phyloP scores from a whole-genome alignment of 352 stramenopile genomes.

The Pythium grandisporangium region DNA sequence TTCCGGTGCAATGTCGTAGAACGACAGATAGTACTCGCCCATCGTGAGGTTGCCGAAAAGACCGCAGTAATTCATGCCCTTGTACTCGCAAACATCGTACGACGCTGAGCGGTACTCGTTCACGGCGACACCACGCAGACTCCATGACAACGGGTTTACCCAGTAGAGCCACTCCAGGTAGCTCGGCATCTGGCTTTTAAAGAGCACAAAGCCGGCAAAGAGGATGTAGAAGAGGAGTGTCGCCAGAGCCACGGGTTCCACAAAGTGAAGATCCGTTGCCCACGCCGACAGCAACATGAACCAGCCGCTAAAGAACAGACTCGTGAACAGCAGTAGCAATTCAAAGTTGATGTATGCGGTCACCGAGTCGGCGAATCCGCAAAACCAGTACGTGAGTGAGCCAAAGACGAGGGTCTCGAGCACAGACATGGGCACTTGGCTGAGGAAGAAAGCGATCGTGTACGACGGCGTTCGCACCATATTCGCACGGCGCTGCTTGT shows the following conservation, averaged over 20 bases:
- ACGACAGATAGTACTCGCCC: slow-evolving; percentile 15
- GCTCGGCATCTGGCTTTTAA: slow-evolving; percentile 16
- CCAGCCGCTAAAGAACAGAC: slow-evolving; percentile 16
- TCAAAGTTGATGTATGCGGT: slow-evolving; percentile 20
- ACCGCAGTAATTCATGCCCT: slow-evolving; percentile 13
- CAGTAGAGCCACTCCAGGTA: slow-evolving; percentile 22
- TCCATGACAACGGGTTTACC: slow-evolving; percentile 30
- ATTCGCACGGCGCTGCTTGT: slow-evolving; percentile 55
- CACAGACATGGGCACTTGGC: slow-evolving; percentile 17
- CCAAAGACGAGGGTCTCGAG: slow-evolving; percentile 62
- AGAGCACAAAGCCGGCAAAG: slow-evolving; percentile 28
- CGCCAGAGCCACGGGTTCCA: slow-evolving; percentile 14
- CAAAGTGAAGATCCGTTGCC: slow-evolving; percentile 14
- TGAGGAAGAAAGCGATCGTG: slow-evolving; percentile 19
- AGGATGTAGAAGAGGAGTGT: slow-evolving; percentile 20
- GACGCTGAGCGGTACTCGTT: slow-evolving; percentile 15
- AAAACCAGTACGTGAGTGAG: slow-evolving; percentile 74
- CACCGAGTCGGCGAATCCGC: slow-evolving; percentile 19
- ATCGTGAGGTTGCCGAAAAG: slow-evolving; percentile 9
- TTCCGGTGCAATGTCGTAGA: slow-evolving; percentile 18
- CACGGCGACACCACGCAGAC: slow-evolving; percentile 12
- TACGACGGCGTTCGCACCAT: slow-evolving; percentile 55
- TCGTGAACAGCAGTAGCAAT: slow-evolving; percentile 15
- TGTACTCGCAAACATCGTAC: slow-evolving; percentile 12
- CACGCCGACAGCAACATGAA: slow-evolving; percentile 16